Evolutionary conservation across 352 stramenopile species (phyloP).

Genomic region (Plasmopara viticola): DNA sequence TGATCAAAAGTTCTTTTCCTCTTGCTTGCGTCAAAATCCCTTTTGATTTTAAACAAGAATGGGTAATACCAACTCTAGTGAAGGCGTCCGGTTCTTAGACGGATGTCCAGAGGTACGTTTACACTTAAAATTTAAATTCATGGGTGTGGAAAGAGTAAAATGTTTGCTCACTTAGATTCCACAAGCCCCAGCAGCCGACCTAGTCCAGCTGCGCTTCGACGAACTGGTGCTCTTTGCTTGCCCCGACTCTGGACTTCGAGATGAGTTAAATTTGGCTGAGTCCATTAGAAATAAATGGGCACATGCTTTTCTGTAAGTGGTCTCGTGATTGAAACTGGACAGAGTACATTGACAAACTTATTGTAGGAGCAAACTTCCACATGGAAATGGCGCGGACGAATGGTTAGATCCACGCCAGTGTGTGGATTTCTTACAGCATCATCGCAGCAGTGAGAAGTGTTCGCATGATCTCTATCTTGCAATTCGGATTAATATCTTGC

Average conservation of each 20-base stretch:
- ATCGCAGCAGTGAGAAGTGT: slow-evolving; percentile 30
- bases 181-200: slow-evolving; percentile 24
- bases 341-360: neutral
- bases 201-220: slow-evolving; percentile 42
- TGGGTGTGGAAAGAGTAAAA: slow-evolving; percentile 4
- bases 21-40: neutral
- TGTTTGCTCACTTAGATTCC: slow-evolving; percentile 37
- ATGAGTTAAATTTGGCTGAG: slow-evolving; percentile 42
- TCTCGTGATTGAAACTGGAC: neutral
- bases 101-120: slow-evolving; percentile 43
- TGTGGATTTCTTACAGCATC: slow-evolving; percentile 35
- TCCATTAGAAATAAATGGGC: slow-evolving; percentile 60
- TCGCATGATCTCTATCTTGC: slow-evolving; percentile 48
- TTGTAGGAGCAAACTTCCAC: slow-evolving; percentile 36
- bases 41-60: slow-evolving; percentile 20
- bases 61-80: slow-evolving; percentile 43
- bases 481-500: slow-evolving; percentile 57
- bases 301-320: slow-evolving; percentile 58
- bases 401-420: slow-evolving; percentile 48
- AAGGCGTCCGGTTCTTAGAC: slow-evolving; percentile 39
- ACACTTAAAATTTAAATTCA: neutral
- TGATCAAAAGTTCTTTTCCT: slow-evolving; percentile 21
- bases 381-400: slow-evolving; percentile 30
- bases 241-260: slow-evolving; percentile 20
- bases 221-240: slow-evolving; percentile 31